Evolutionary conservation across 2,329 filamentous ascomycete species (phyloP), one percentile per base, ranked within the genome.

Genomic region (Colletotrichum orbiculare): DNA sequence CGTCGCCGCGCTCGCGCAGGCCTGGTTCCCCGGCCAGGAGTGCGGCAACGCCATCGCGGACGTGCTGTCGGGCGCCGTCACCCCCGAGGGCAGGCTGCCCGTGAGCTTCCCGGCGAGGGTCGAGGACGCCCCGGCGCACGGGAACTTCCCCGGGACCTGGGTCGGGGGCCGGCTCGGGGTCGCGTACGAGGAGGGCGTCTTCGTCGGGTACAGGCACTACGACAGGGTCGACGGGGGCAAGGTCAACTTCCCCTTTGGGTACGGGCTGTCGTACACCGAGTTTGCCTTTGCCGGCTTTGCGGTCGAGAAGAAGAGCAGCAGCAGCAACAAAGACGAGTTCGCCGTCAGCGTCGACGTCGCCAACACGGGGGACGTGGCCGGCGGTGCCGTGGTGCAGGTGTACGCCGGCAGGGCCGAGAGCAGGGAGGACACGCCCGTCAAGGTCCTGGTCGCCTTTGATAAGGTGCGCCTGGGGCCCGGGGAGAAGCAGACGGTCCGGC

Each of bases 1-100:
- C 41, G 80, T 90, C 15, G 85, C 85, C n/a, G 87, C 85, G 34
- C 83, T 91, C 43, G 70, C 90, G 4, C 88, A 85, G 72, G 83
- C 86, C n/a, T 91, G 89, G 88, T 91, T 89, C 71, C 86, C 88
- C 60, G 89, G 89, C 6, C 89, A 91, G 70, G 89, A 91, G 75
- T 85, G 85, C 42, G 89, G 89, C 3, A 90, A 91, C 69, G 87
- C 87, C 2, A 87, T 91, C 65, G 88, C 87, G 4, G 89, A 91
- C 70, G 85, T 91, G 2, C 78, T 91, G 13, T 87, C 89, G 54
- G 89, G 89, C 50, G 81, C 85, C 48, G 81, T 87, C 56, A 91
- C 88, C 69, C 89, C 89, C 2, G 87, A 86, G 65, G 89, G 86
- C 2, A 90, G 89, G 69, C 78, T 91, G 2, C 86, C 88, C 0